phyloP scores from a whole-genome alignment of 73 alveolate species.

The Paramecium biaurelia region DNA sequence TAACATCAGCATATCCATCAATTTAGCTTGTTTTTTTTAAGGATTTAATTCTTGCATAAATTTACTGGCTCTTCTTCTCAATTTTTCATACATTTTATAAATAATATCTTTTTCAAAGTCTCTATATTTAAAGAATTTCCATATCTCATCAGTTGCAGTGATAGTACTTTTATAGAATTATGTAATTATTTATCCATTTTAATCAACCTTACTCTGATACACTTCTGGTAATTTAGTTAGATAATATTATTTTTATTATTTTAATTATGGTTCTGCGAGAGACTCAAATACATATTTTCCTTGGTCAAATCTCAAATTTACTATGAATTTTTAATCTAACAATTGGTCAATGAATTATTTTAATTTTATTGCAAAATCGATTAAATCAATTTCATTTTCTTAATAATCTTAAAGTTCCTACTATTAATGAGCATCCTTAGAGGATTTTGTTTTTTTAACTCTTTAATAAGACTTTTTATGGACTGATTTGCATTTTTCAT shows the following conservation, averaged over 20 bases:
- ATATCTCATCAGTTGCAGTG: constrained; percentile 43
- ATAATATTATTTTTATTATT: background rate
- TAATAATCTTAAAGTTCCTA: background rate
- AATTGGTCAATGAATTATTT: background rate
- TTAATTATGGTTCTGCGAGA: background rate
- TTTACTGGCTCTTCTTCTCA: constrained; percentile 33
- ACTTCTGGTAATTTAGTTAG: background rate
- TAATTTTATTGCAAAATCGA: constrained; percentile 3
- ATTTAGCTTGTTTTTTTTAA: constrained; percentile 12
- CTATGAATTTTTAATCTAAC: background rate
- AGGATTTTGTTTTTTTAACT: background rate
- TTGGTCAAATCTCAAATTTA: background rate
- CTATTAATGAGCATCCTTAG: background rate
- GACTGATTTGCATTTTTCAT: constrained; percentile 22
- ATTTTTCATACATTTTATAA: constrained; percentile 29
- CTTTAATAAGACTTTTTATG: constrained; percentile 28
- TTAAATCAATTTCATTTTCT: background rate
- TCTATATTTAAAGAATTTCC: constrained; percentile 4
- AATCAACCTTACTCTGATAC: background rate
- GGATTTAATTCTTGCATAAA: constrained; percentile 36
- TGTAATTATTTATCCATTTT: background rate
- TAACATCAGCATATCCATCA: background rate
- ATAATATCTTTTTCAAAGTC: constrained; percentile 35
- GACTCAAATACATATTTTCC: background rate
- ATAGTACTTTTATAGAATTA: constrained; percentile 16